Base-by-base conservation (phyloP, 257 asterid species). In the Scutellaria galericulata region DNA sequence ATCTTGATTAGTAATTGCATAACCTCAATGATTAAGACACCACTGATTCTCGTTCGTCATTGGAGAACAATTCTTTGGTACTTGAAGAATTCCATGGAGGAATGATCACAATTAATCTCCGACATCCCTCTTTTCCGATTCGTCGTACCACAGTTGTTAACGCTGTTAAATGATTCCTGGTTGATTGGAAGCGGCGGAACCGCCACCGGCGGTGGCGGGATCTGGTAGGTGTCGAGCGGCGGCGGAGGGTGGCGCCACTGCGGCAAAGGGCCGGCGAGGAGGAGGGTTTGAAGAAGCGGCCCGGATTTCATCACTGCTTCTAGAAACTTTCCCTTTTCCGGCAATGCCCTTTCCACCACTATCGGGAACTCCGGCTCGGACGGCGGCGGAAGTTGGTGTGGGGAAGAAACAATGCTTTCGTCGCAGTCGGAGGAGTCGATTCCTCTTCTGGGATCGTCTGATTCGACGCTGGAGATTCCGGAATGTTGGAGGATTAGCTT, bases 181-280 rank as follows among this genome's bases (percentile, higher is more conserved):
- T 20, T 57, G 53, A 65, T 18, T 1, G 45, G n/a, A 6, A 18
- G 47, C 41, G 77, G 2, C 18, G 88, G 87, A 4, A 85, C 54
- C 12, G 50, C 73, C 64, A 87, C 81, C 22, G 98, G 96, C n/a
- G 97, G 96, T 0, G 92, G 86, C 7, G 98, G 98, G 73, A 91
- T 90, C 69, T 89, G 93, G 46, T 80, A 79, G 12, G 88, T 27
- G 37, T 90, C 96, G 3, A 93, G 85, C 3, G 96, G 96, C 24
- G 98, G 97, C 14, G 98, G 98, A 15, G 97, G 98, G 90, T 90
- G 96, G 86, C 96, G 90, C 98, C 98, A 93, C 85, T 83, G 92
- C 1, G 98, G 98, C 46, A 93, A 82, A 10, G 96, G 96, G 3
- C 98, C 98, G 48, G 97, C 93, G 53, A 93, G 85, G 66, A 93